These are phyloP conservation scores for Eucalyptus melliodora DNA, from an alignment of 345 rosid genomes.

Conservation along the genomic window DNA sequence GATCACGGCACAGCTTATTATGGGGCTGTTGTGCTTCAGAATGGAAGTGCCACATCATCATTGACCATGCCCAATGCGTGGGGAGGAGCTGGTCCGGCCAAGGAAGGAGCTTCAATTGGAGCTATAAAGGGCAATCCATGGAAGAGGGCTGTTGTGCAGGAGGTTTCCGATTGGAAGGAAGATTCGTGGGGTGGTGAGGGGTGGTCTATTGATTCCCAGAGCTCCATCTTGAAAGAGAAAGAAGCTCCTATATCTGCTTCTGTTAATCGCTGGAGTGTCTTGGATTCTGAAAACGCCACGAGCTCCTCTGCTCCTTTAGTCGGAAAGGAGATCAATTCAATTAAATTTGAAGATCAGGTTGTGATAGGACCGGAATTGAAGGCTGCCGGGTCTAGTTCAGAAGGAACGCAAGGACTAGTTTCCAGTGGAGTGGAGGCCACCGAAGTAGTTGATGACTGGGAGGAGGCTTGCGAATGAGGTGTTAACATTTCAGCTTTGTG, in stretches of 20 bases:
- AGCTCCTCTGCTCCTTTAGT: slow-evolving; percentile 17
- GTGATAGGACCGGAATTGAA: slow-evolving; percentile 8
- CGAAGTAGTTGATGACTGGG: slow-evolving; percentile 84
- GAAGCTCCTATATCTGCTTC: slow-evolving; percentile 45
- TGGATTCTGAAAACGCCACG: slow-evolving; percentile 29
- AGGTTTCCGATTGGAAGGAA: slow-evolving; percentile 28
- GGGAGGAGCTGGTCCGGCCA: slow-evolving; percentile 30
- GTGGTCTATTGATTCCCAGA: slow-evolving; percentile 26
- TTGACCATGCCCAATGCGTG: slow-evolving; percentile 38
- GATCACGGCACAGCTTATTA: slow-evolving; percentile 78
- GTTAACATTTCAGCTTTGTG: background rate
- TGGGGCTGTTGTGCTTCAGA: slow-evolving; percentile 58
- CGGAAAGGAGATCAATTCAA: background rate
- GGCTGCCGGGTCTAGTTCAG: slow-evolving; percentile 2
- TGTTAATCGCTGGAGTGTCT: slow-evolving; percentile 55
- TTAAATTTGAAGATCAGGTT: background rate
- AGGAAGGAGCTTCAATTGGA: slow-evolving; percentile 12
- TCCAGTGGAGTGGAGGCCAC: background rate
- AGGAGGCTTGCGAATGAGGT: slow-evolving; percentile 57
- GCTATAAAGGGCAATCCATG: slow-evolving; percentile 51
- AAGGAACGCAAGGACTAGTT: background rate
- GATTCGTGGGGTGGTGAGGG: slow-evolving; percentile 64
- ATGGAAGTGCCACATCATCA: slow-evolving; percentile 8
- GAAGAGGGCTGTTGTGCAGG: slow-evolving; percentile 77
- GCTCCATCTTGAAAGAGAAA: slow-evolving; percentile 35